Evolutionary conservation across 495 filamentous ascomycete species (phyloP), one percentile per base, ranked within the genome.

Genomic region (Aspergillus hancockii): DNA sequence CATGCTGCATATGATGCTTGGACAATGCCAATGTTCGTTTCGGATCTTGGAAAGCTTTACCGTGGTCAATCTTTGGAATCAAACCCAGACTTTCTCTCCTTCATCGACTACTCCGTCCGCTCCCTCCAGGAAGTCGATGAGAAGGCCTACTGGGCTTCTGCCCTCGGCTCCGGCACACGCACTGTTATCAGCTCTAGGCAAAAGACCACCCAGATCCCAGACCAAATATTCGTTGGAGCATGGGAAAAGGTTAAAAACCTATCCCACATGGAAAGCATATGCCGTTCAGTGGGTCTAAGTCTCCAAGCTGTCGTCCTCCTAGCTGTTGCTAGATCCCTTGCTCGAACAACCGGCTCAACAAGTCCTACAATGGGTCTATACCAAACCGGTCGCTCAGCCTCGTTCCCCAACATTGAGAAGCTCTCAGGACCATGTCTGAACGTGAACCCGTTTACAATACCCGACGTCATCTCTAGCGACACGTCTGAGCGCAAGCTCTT

Each of bases 1-100:
- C 73, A 75, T 54, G 69, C 73, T 14, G 54, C 60, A 8, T 75
- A 75, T 58, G 73, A 75, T 36, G 73, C 71, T 0, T 72, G 67
- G 67, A 71, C 71, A 4, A 67, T 75, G 57, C 59, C 57, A 3
- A 65, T 64, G 34, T 59, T 74, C 16, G 54, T 71, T 19, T 50
- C 64, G 12, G 73, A 75, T 10, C 64, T 75, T 10, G 58, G 32
- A 10, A 55, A 62, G 0, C 49, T 75, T 4, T 75, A 75, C 22
- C 52, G 55, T 9, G 45, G 34, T 18, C 38, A 61, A 18, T 3
- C 51, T 0, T 43, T 62, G 10, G 49, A 63, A 3, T 30, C 61
- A 2, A 59, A 57, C 21, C 66, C 65, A 0, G 55, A 60, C 25
- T 65, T 66, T 49, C 50, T 62, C 8, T 30, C 60, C 10, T 68